Percentiles rank a stretch among this genome's conserved stretches.
Conservation (phyloP, 768 basidiomycete species). For the Hydnomerulius pinastri region DNA sequence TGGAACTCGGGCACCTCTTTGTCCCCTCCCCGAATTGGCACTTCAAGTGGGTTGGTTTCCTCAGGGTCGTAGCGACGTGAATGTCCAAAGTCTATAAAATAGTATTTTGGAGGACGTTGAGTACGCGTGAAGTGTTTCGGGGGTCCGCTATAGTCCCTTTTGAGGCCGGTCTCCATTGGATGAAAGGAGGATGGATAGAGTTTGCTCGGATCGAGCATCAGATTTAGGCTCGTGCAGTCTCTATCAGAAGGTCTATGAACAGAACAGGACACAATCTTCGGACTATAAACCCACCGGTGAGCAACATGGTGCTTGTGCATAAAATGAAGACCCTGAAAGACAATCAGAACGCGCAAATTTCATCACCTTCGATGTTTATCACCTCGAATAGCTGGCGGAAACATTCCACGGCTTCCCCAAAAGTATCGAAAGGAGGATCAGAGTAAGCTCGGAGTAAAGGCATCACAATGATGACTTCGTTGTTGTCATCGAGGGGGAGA, state of each 20-base stretch:
- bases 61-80: constrained; percentile 20
- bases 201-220: constrained; percentile 23
- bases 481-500: constrained; percentile 10
- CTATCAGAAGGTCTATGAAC: no score
- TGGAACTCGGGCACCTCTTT: constrained; percentile 26
- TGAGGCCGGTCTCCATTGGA: neutral
- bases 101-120: constrained; percentile 24
- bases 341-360: no score
- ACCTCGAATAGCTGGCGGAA: constrained; percentile 37
- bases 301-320: constrained; percentile 25
- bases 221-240: constrained; percentile 20
- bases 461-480: constrained; percentile 31
- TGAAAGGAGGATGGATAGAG: constrained; percentile 19
- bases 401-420: constrained; percentile 36
- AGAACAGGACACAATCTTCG: no score
- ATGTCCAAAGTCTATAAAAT: constrained; percentile 32
- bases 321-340: constrained; percentile 24
- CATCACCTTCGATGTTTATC: no score
- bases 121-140: constrained; percentile 24
- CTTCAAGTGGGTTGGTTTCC: constrained; percentile 11
- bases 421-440: constrained; percentile 27
- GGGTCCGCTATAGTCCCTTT: neutral
- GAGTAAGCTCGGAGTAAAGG: constrained; percentile 34
- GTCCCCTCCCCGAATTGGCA: constrained; percentile 23
- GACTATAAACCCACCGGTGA: constrained; percentile 18